A percentile compares a stretch with the other conserved stretches of the same genome.
These are phyloP conservation scores for Crithidia mellificae DNA, from an alignment of 208 protist species.

Conservation along the genomic window DNA sequence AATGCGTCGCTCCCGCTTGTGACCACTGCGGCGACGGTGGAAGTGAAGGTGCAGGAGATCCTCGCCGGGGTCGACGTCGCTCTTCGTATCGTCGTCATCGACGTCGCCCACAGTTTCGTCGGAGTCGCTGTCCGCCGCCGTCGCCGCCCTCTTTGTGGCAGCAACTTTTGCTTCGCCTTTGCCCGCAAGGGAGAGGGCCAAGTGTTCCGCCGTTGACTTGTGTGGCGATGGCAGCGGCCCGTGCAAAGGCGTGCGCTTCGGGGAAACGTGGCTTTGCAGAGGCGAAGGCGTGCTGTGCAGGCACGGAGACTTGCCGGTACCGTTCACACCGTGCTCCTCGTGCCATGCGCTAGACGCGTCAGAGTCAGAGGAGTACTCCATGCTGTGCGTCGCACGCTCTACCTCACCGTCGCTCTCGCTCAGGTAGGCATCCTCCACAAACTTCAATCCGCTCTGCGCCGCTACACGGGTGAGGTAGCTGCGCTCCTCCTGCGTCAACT, in stretches of 20 bases:
- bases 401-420: slow-evolving; percentile 22
- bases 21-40: slow-evolving; percentile 41
- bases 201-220: background rate
- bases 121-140: background rate
- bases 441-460: slow-evolving; percentile 34
- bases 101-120: background rate
- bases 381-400: background rate
- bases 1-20: slow-evolving; percentile 44
- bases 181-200: background rate
- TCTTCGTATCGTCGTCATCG: background rate
- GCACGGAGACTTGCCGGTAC: background rate
- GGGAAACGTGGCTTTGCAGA: background rate
- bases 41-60: slow-evolving; percentile 37
- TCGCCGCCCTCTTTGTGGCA: background rate
- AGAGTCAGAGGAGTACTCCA: background rate
- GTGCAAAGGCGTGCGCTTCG: slow-evolving; percentile 12
- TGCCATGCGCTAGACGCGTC: background rate
- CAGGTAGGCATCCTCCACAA: slow-evolving; percentile 42
- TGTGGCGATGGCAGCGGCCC: slow-evolving; percentile 9
- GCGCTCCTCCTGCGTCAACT: too few species aligned
- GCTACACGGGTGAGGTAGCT: slow-evolving; percentile 22
- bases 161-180: background rate
- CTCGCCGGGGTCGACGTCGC: slow-evolving; percentile 15
- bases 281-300: background rate
- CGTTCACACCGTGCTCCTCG: background rate